Percentiles rank a stretch among this genome's conserved stretches.
phyloP scores from a whole-genome alignment of 75 land plant species.

The Picea sitchensis region DNA sequence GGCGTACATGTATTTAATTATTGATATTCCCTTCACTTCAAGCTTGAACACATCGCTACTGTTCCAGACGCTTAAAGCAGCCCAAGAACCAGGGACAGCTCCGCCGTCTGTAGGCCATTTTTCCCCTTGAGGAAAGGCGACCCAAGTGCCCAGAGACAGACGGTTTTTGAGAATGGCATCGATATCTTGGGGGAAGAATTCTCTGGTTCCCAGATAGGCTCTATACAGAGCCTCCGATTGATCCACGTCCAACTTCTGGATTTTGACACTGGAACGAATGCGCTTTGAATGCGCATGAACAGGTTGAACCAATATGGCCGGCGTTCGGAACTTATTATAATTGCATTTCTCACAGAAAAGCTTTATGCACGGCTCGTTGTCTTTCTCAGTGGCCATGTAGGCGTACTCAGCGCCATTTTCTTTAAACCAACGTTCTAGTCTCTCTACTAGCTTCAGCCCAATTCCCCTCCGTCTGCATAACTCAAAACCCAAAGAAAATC shows the following conservation, averaged over 20 bases:
- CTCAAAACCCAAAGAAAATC: neutral
- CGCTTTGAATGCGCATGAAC: conserved; percentile 51
- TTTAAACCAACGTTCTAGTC: conserved; percentile 74
- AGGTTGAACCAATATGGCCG: conserved; percentile 79
- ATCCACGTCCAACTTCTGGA: conserved; percentile 30
- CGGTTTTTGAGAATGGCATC: conserved; percentile 55
- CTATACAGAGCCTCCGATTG: conserved; percentile 79
- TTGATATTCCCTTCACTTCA: conserved; percentile 64
- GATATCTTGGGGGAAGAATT: conserved; percentile 94
- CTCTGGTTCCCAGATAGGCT: conserved; percentile 40
- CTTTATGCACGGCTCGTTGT: conserved; percentile 68
- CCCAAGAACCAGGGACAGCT: conserved; percentile 65
- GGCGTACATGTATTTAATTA: conserved; percentile 19
- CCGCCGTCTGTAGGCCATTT: neutral
- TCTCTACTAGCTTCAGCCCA: conserved; percentile 50
- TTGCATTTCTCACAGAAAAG: conserved; percentile 65
- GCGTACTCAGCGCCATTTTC: conserved; percentile 68
- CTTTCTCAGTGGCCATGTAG: conserved; percentile 90
- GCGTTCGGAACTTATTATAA: conserved; percentile 73
- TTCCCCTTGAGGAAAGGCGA: conserved; percentile 38
- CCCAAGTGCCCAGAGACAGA: conserved; percentile 70
- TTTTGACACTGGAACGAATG: conserved; percentile 14
- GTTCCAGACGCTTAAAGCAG: conserved; percentile 83
- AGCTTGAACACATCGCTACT: conserved; percentile 61
- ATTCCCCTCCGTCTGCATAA: conserved; percentile 75